Base-by-base conservation (phyloP, 2,329 filamentous ascomycete genomes). In the Sporothrix sp. region DNA sequence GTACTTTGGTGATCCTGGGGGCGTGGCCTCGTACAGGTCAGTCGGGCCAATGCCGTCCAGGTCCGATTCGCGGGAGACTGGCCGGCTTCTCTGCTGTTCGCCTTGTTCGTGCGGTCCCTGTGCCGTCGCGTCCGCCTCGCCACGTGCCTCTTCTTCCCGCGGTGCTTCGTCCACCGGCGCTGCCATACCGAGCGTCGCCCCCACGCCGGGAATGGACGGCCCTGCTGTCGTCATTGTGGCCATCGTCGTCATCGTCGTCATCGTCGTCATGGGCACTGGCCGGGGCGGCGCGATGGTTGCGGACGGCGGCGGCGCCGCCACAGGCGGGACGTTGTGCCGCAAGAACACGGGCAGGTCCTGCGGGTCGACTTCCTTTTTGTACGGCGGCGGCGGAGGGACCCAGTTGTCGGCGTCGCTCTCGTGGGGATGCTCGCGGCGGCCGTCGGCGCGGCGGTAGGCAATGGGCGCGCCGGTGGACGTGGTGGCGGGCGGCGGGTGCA, bases 351-450 rank as follows among this genome's bases (percentile, higher is more conserved):
- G 77, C 50, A 78, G 56, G 57, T 79, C 76, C 9, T 70, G 71
- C 0, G 77, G 76, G 43, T 79, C 76, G 0, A 51, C 45, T 6
- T 85, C 81, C 50, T 79, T 77, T 36, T 81, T 79, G 59, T 94
- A 94, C 1, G 86, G 86, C 3, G 87, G 87, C 8, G 87, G 87
- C 5, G 87, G 87, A 5, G 87, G 85, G 4, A 89, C 84, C 87
- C 87, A 94, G 59, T 90, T 87, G 60, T 93, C 87, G 4, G 87
- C 86, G 62, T 93, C 87, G 56, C 86, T 91, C 65, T 93, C 87
- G 63, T 93, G 86, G 4, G 87, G 87, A 58, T 88, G 75, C 59
- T 90, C 84, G 37, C 78, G 72, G 37, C 82, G 74, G 7, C 82
- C 81, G 64, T 87, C 82, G 13, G 84, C 82, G 40, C 83, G 76